Conservation (phyloP, 192 early-diverging fungal species). For the Phlyctochytrium bullatum region DNA sequence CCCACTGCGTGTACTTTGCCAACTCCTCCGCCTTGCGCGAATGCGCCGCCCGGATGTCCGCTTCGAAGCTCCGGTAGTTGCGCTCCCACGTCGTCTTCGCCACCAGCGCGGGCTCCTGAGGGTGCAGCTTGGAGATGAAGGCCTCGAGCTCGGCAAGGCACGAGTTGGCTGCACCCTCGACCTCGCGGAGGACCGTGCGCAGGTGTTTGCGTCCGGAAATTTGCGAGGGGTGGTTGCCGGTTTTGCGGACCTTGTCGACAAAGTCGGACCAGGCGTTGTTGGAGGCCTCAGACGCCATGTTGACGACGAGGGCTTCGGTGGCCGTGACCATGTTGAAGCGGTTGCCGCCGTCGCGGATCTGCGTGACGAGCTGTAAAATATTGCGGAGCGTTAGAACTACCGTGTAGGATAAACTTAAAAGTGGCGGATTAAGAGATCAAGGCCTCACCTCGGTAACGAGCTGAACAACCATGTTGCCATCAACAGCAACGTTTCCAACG, state of each 20-base stretch:
- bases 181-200: conserved; percentile 47
- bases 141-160: conserved; percentile 45
- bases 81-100: conserved; percentile 47
- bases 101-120: conserved; percentile 40
- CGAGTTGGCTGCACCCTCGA: conserved; percentile 47
- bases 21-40: conserved; percentile 35
- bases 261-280: conserved; percentile 56
- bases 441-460: conserved; percentile 41
- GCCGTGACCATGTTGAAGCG: conserved; percentile 58
- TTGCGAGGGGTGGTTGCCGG: conserved; percentile 47
- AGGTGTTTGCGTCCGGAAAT: conserved; percentile 47
- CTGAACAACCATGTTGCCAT: conserved; percentile 43
- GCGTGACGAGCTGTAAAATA: conserved; percentile 34
- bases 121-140: conserved; percentile 42
- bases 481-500: conserved; percentile 43
- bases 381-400: neutral
- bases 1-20: conserved; percentile 42
- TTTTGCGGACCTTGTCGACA: conserved; percentile 35
- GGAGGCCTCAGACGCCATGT: conserved; percentile 56
- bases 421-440: conserved; percentile 1
- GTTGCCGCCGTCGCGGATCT: conserved; percentile 50
- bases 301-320: conserved; percentile 51
- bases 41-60: conserved; percentile 44
- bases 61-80: conserved; percentile 47
- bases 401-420: neutral